Percentiles rank a stretch among this genome's conserved stretches.
phyloP scores from a whole-genome alignment of 768 basidiomycete genomes.

The Xerocomellus chrysenteron region DNA sequence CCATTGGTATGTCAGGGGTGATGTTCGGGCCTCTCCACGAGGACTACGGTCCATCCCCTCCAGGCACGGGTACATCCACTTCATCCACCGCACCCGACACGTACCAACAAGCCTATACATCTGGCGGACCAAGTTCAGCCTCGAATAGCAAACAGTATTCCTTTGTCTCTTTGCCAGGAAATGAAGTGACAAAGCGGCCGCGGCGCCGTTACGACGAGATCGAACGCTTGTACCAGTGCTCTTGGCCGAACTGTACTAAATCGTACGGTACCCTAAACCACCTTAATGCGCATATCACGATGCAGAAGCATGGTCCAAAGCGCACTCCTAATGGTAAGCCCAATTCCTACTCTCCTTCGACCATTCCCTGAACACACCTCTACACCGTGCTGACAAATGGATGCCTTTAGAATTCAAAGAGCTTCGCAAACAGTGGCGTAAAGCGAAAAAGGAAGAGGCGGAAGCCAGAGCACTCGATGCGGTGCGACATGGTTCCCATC shows the following conservation, averaged over 20 bases:
- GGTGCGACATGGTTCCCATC: constrained; percentile 19
- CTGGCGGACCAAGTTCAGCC: constrained; percentile 29
- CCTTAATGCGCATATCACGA: constrained; percentile 96
- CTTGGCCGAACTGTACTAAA: constrained; percentile 75
- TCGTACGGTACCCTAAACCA: constrained; percentile 95
- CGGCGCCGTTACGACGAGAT: constrained; percentile 91
- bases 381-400: constrained; percentile 8
- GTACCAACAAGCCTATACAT: constrained; percentile 19
- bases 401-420: constrained; percentile 86
- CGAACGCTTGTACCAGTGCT: constrained; percentile 88
- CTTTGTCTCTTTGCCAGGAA: constrained; percentile 79
- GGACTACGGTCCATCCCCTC: constrained; percentile 60
- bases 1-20: constrained; percentile 30
- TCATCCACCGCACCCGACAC: constrained; percentile 44
- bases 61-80: constrained; percentile 59
- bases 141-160: constrained; percentile 71
- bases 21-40: constrained; percentile 49
- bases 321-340: constrained; percentile 83
- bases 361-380: not conserved
- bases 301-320: constrained; percentile 94
- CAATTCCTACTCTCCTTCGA: not conserved
- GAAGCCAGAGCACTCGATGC: constrained; percentile 25
- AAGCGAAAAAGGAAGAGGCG: constrained; percentile 80
- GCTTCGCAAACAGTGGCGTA: constrained; percentile 93
- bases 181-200: constrained; percentile 81